Base-by-base conservation (phyloP, 1,139 yeast genomes). In the Blastobotrys indianensis region DNA sequence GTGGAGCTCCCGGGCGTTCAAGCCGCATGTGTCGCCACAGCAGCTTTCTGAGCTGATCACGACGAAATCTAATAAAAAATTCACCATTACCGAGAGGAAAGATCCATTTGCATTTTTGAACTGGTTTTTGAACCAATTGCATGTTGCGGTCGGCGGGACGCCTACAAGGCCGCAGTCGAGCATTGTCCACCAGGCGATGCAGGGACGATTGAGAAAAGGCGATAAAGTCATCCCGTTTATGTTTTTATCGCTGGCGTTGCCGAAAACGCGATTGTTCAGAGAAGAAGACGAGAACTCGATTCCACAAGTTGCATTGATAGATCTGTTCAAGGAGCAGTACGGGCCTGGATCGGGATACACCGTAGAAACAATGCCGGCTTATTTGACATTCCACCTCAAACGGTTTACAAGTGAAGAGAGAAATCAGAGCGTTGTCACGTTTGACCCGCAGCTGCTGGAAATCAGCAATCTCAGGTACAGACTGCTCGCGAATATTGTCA, bases 401-500 rank as follows among this genome's bases (percentile, higher is more conserved):
- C 69, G 92, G 47, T 70, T 77, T 49, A 67, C 65, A 23, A 62
- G 45, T 32, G 68, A 70, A 39, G 72, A 70, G 46, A 67, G 79
- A 41, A 83, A 81, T 56, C 78, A 79, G 34, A 80, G 85, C 0
- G 75, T 84, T 29, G 85, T 85, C 2, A 79, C 75, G 42, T 83
- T 77, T 57, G 77, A 82, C 4, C 65, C 73, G 1, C 65, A 62
- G 13, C 54, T 65, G 2, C 56, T 76, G 39, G 74, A 75, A 49
- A 60, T 76, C 67, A 44, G 68, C 0, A 49, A 48, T 2, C 41
- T 55, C 1, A 53, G 59, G 3, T 85, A 81, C 61, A 67, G 63
- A 41, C 62, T 82, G 12, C 58, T 77, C 1, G 72, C 76, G 7
- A 80, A 78, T 56, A 63, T 83, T 1, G 72, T 76, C 11, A 77